A percentile compares a stretch with the other conserved stretches of the same genome.
Evolutionary conservation across 1,139 yeast genomes (phyloP).

Genomic region (Arxiozyma slooffiae): DNA sequence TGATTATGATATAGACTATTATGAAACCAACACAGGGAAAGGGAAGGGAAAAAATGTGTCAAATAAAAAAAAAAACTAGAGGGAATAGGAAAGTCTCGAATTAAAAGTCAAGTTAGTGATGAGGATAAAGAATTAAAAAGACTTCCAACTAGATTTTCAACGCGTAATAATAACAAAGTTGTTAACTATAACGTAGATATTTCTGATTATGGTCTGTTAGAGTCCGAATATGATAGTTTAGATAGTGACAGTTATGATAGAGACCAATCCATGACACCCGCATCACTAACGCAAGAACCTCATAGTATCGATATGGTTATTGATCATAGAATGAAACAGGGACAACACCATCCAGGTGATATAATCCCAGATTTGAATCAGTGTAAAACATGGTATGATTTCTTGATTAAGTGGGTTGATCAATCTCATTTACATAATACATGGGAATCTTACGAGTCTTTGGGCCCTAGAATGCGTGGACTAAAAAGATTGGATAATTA

Average conservation of each 20-base stretch:
- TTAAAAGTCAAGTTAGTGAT: constrained; percentile 8
- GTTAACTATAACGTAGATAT: constrained; percentile 72
- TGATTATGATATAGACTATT: constrained; percentile 25
- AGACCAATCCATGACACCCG: constrained; percentile 28
- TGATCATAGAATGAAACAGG: constrained; percentile 28
- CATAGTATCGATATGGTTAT: constrained; percentile 35
- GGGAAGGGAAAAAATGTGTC: constrained; percentile 15
- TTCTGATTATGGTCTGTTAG: constrained; percentile 51
- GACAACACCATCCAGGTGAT: constrained; percentile 27
- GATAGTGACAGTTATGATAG: constrained; percentile 31
- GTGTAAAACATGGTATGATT: constrained; percentile 52
- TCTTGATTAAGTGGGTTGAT: constrained; percentile 77
- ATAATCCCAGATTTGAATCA: constrained; percentile 37
- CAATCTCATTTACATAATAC: constrained; percentile 89
- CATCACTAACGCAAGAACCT: constrained; percentile 15
- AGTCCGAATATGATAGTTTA: constrained; percentile 38
- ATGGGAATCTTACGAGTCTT: constrained; percentile 68
- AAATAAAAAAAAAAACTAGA: constrained; percentile 11
- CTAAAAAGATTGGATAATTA: constrained; percentile 83
- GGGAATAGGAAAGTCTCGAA: constrained; percentile 10
- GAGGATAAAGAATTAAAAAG: constrained; percentile 11
- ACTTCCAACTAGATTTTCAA: constrained; percentile 55
- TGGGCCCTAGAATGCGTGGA: constrained; percentile 47
- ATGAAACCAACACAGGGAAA: constrained; percentile 23
- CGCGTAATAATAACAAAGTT: constrained; percentile 56